Evolutionary conservation across 176 grass and related monocot genomes (phyloP).

Genomic region (Carex scoparia): DNA sequence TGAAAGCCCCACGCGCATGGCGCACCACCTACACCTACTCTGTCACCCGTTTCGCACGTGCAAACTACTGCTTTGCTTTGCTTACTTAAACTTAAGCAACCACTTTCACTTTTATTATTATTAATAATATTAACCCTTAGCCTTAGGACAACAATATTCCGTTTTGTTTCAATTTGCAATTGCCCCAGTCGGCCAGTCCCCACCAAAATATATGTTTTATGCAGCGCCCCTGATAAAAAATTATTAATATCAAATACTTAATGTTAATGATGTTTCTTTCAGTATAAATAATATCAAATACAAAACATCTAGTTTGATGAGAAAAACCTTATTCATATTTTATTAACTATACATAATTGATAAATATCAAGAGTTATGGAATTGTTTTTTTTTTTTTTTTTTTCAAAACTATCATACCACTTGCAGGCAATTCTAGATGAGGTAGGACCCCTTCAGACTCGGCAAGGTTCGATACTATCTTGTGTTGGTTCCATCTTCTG

Average conservation of each 20-base stretch:
- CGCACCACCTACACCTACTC: background rate
- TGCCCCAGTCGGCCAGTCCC: background rate
- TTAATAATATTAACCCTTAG: background rate
- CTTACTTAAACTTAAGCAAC: background rate
- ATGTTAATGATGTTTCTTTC: background rate
- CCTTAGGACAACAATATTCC: background rate
- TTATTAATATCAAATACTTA: background rate
- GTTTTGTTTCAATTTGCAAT: background rate
- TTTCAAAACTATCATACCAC: too few relatives aligned
- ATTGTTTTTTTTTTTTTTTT: too few relatives aligned
- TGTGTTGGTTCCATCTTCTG: too few relatives aligned
- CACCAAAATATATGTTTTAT: background rate
- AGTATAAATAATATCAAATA: too few relatives aligned
- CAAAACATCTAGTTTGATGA: too few relatives aligned
- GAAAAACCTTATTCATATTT: too few relatives aligned
- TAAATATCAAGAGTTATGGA: too few relatives aligned
- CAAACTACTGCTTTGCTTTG: background rate
- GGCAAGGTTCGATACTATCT: too few relatives aligned
- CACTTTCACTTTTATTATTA: background rate
- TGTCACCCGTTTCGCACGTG: background rate
- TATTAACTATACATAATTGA: too few relatives aligned
- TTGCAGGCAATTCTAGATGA: too few relatives aligned
- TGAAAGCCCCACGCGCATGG: background rate
- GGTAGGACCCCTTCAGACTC: too few relatives aligned
- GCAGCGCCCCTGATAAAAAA: background rate